phyloP scores from a whole-genome alignment of 805 yeast genomes.

The Phaffomyces opuntiae region DNA sequence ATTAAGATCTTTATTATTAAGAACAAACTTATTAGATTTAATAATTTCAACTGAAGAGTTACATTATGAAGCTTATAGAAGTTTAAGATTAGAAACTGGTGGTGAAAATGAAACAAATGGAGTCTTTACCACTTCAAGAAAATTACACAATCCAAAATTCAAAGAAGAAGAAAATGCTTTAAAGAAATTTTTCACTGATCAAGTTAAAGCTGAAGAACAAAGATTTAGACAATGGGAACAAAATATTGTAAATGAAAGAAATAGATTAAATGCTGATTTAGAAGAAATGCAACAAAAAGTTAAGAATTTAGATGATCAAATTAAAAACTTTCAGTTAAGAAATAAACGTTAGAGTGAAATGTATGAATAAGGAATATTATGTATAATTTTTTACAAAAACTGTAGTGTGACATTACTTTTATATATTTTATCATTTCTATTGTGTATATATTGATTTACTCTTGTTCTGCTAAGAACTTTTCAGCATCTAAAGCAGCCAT shows the following conservation, averaged over 20 bases:
- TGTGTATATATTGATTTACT: slow-evolving; percentile 17
- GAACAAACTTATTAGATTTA: slow-evolving; percentile 80
- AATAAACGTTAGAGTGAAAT: slow-evolving; percentile 29
- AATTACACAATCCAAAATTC: slow-evolving; percentile 79
- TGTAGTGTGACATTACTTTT: not conserved
- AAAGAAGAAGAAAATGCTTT: slow-evolving; percentile 94
- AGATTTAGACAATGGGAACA: slow-evolving; percentile 98
- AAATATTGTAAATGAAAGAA: slow-evolving; percentile 90
- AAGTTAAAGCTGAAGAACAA: slow-evolving; percentile 93
- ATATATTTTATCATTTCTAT: not conserved
- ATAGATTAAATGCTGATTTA: slow-evolving; percentile 86
- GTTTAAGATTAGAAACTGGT: slow-evolving; percentile 51
- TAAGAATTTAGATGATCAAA: slow-evolving; percentile 69
- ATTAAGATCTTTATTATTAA: slow-evolving; percentile 67
- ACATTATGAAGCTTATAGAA: slow-evolving; percentile 77
- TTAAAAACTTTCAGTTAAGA: slow-evolving; percentile 51
- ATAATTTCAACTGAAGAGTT: slow-evolving; percentile 71
- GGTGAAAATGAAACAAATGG: slow-evolving; percentile 30
- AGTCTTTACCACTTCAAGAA: slow-evolving; percentile 37
- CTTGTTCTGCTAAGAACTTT: slow-evolving; percentile 62
- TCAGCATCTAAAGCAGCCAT: slow-evolving; percentile 98
- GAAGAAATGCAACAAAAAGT: slow-evolving; percentile 80
- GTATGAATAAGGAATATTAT: not conserved
- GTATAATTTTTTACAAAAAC: not conserved
- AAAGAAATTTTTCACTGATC: slow-evolving; percentile 93